Evolutionary conservation across 2,329 filamentous ascomycete genomes (phyloP).

Genomic region (Penicillium sp.): DNA sequence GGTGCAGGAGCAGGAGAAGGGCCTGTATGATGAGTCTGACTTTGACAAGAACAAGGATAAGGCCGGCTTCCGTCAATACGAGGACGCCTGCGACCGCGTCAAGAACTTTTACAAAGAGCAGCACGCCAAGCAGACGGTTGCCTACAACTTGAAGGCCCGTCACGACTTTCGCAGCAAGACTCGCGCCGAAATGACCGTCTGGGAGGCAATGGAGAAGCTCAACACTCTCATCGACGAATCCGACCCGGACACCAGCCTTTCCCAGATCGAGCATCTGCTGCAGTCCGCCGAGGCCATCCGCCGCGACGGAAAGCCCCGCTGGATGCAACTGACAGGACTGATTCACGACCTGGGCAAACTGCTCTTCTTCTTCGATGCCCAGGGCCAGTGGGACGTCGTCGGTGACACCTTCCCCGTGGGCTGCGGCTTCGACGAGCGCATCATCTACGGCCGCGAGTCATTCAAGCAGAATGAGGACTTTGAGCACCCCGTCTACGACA

Average conservation of each 20-base stretch:
- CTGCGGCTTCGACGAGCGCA: constrained; percentile 57
- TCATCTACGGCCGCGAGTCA: constrained; percentile 71
- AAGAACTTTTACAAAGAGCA: constrained; percentile 79
- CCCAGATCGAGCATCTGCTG: constrained; percentile 83
- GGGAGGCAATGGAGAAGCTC: constrained; percentile 89
- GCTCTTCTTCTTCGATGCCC: constrained; percentile 59
- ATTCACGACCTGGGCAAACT: constrained; percentile 47
- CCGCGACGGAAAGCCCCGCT: constrained; percentile 57
- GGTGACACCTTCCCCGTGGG: constrained; percentile 54
- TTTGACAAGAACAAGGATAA: constrained; percentile 76
- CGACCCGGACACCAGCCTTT: constrained; percentile 81
- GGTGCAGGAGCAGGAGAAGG: constrained; percentile 39
- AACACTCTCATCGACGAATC: constrained; percentile 87
- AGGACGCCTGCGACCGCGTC: constrained; percentile 75
- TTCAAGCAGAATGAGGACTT: constrained; percentile 74
- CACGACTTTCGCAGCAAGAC: constrained; percentile 63
- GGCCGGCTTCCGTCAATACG: constrained; percentile 74
- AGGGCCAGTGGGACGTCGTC: constrained; percentile 90
- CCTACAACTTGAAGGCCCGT: constrained; percentile 79
- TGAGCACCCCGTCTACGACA: constrained; percentile 66
- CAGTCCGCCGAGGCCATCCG: constrained; percentile 87
- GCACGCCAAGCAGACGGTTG: constrained; percentile 54
- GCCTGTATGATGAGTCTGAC: constrained; percentile 53
- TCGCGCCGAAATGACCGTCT: constrained; percentile 74
- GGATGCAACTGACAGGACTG: constrained; percentile 48